Base-by-base conservation (phyloP, 2,329 filamentous ascomycete genomes). In the Diaporthe caulivora region DNA sequence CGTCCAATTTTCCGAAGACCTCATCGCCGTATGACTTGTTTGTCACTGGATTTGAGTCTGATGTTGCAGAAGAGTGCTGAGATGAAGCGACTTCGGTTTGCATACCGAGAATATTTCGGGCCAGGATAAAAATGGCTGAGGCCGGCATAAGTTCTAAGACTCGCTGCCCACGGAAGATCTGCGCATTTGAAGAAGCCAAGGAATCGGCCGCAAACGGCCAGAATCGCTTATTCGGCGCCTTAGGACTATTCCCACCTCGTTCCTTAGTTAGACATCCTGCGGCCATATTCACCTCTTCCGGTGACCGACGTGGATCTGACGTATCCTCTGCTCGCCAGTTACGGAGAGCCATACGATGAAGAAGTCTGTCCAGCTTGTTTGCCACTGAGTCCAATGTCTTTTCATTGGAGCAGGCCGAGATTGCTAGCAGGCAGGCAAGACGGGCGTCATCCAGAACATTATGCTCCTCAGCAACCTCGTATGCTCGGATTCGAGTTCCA, bases 81-180 rank as follows among this genome's bases (percentile, higher is more conserved):
- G 58, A n/a, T 18, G 37, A 40, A 24, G 34, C 24, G 10, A 40
- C 17, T 10, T 31, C 31, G 26, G 9, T 11, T 21, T 21, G 24
- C 3, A 47, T 31, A 5, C 58, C 17, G 17, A 62, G 58, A 3
- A 62, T 62, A 24, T n/a, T 47, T 7, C 58, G n/a, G 24, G 58
- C 58, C n/a, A 62, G 58, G 40, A 62, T 62, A 40, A 62, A 62
- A 5, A 62, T 62, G 2, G 58, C 58, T 21, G 58, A 62, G n/a
- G 58, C 31, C 26, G 58, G 58, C 24, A 62, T 15, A 26, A 62
- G 24, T 17, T 62, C 58, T 15, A 62, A 15, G 40, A 47, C 3
- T 44, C 58, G 40, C 26, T 62, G 58, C 15, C 10, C 26, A 21
- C 40, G 40, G 18, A 47, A 44, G 17, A 29, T 5, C 13, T 44